Evolutionary conservation across 2,329 filamentous ascomycete species (phyloP).

Genomic region (Fusarium haematococcum): DNA sequence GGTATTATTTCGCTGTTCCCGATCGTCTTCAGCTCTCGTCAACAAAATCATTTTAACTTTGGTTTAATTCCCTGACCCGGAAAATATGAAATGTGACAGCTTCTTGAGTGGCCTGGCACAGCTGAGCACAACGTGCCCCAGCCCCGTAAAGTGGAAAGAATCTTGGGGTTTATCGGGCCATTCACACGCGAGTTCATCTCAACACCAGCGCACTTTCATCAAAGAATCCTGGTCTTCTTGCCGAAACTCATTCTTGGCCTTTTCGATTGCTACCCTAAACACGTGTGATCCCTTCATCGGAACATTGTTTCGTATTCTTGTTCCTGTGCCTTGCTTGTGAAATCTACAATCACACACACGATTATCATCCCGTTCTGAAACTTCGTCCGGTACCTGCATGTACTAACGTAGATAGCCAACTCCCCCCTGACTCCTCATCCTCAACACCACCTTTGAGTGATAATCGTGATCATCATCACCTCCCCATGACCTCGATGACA

Average conservation of each 20-base stretch:
- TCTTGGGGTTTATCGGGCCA: slow-evolving; percentile 19
- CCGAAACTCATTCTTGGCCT: background rate
- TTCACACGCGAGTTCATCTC: slow-evolving; percentile 24
- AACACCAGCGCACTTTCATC: slow-evolving; percentile 16
- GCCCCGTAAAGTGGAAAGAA: slow-evolving; percentile 15
- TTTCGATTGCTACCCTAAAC: slow-evolving; percentile 28
- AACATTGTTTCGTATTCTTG: slow-evolving; percentile 24
- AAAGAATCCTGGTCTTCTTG: background rate
- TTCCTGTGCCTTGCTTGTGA: slow-evolving; percentile 21
- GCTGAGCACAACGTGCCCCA: slow-evolving; percentile 12
- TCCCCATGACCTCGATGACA: slow-evolving; percentile 19
- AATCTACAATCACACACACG: slow-evolving; percentile 4
- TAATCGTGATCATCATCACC: slow-evolving; percentile 31
- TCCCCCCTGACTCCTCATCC: background rate
- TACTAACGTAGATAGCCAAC: slow-evolving; percentile 8
- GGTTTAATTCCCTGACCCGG: background rate
- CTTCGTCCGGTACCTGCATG: slow-evolving; percentile 20
- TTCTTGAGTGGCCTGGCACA: slow-evolving; percentile 4
- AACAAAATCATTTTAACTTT: background rate
- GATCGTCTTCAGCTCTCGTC: slow-evolving; percentile 7
- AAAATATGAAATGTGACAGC: background rate
- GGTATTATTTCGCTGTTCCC: slow-evolving; percentile 11
- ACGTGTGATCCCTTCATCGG: slow-evolving; percentile 2
- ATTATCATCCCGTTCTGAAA: slow-evolving; percentile 2
- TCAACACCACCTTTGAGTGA: slow-evolving; percentile 18